Base-by-base conservation (phyloP, 2,329 filamentous ascomycete species). In the Proliferodiscus dingleyae region DNA sequence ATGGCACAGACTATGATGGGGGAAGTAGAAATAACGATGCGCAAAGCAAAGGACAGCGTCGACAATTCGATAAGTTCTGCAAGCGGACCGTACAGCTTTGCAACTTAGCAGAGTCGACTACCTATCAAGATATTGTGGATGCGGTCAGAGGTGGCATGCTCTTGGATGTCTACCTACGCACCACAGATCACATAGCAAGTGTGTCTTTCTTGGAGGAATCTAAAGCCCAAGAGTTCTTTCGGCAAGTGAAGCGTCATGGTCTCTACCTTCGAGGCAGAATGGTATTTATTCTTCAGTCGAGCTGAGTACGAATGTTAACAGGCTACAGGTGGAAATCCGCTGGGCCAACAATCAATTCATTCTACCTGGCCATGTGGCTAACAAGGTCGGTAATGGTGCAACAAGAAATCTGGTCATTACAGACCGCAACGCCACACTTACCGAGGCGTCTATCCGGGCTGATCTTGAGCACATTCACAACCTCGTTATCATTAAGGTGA, bases 401-500 rank as follows among this genome's bases (percentile, higher is more conserved):
- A 85, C 80, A 33, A 80, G 88, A 49, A 93, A 91, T 57, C 64
- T 94, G 29, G 68, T 90, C 16, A 75, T 94, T 33, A 76, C 77
- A 46, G 74, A 75, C 8, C 78, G 77, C 54, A 71, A 71, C 55
- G 68, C 68, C 43, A 74, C 68, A 43, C 69, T 86, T 54, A 88
- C 81, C 0, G 82, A 82, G 53, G 67, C 77, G 6, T 66, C 68
- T 13, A 80, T 94, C 52, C 80, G 84, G 9, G 74, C 82, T 4
- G 85, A 94, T 56, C 72, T 93, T 29, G 83, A 89, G 19, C 88
- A 94, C 61, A 91, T 94, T 49, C 82, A 91, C 68, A 87, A 87
- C 51, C 72, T 94, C 1, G 70, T 83, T 18, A 76, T 94, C 9
- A 72, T 93, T 57, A 76, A 76, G 34, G 68, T 93, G 36, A 66